Conservation (phyloP, 352 stramenopile species). For the Pythium myriotylum region DNA sequence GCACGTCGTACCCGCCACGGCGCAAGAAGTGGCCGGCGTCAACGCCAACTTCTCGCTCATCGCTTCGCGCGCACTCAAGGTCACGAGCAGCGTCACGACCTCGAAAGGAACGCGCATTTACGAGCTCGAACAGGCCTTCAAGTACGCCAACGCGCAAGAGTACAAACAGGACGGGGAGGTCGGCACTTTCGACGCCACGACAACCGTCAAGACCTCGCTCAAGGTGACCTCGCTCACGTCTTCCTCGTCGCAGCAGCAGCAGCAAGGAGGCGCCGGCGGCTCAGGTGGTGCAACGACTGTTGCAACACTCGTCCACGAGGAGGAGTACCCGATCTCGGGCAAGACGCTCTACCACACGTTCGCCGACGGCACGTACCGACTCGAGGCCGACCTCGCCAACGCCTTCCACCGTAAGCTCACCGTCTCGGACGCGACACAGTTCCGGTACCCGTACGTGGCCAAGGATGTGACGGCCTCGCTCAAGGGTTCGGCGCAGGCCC, state of each 20-base stretch:
- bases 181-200: constrained; percentile 47
- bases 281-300: constrained; percentile 7
- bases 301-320: constrained; percentile 31
- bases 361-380: constrained; percentile 38
- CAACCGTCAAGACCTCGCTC: constrained; percentile 39
- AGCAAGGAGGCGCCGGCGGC: constrained; percentile 8
- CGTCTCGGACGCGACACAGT: constrained; percentile 4
- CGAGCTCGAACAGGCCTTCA: constrained; percentile 46
- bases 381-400: constrained; percentile 49
- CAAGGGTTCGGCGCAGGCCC: constrained; percentile 30
- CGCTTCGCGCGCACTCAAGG: constrained; percentile 39
- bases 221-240: constrained; percentile 14
- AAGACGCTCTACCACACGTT: constrained; percentile 44
- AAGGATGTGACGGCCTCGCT: constrained; percentile 36
- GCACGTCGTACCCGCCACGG: constrained; percentile 29
- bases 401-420: constrained; percentile 38
- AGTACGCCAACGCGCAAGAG: constrained; percentile 55
- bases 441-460: constrained; percentile 31
- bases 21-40: constrained; percentile 21
- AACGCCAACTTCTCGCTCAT: constrained; percentile 56
- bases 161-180: constrained; percentile 50
- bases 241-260: constrained; percentile 8
- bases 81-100: constrained; percentile 58
- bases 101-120: constrained; percentile 61
- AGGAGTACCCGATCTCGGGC: constrained; percentile 59